phyloP scores from a whole-genome alignment of 2,329 filamentous ascomycete genomes.

The Arthrobotrys pseudoclavata region DNA sequence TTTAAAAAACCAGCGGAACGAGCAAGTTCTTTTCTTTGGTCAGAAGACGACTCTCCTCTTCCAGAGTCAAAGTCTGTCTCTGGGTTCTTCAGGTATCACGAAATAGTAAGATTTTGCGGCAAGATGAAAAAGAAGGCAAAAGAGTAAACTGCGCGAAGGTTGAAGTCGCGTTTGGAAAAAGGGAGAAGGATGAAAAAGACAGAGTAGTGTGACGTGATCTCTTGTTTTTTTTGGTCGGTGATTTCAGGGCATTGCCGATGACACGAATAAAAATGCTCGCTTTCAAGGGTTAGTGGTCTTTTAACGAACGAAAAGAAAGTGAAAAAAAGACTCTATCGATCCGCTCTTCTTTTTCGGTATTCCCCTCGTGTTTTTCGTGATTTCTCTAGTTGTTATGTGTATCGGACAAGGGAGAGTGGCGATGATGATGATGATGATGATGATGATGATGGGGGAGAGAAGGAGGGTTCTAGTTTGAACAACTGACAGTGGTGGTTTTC shows the following conservation, averaged over 20 bases:
- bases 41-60: conserved; percentile 41
- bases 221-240: conserved; percentile 36
- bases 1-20: conserved; percentile 32
- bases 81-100: conserved; percentile 60
- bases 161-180: conserved; percentile 24
- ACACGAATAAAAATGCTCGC: conserved; percentile 59
- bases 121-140: conserved; percentile 45
- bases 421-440: conserved; percentile 14
- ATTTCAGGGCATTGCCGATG: conserved; percentile 62
- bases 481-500: conserved; percentile 21
- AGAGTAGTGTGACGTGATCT: conserved; percentile 44
- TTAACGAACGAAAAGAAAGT: conserved; percentile 31
- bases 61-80: conserved; percentile 21
- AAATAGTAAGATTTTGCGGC: conserved; percentile 48
- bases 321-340: conserved; percentile 61
- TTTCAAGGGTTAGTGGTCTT: conserved; percentile 58
- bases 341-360: neutral
- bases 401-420: neutral
- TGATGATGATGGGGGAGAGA: conserved; percentile 16
- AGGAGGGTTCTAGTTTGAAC: conserved; percentile 32
- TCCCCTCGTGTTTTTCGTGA: conserved; percentile 1
- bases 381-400: conserved; percentile 32
- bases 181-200: conserved; percentile 23
- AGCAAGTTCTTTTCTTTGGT: conserved; percentile 53
- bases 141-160: conserved; percentile 4